These are phyloP conservation scores for Solanum neorickii DNA, from an alignment of 257 asterid species.

Conservation along the genomic window DNA sequence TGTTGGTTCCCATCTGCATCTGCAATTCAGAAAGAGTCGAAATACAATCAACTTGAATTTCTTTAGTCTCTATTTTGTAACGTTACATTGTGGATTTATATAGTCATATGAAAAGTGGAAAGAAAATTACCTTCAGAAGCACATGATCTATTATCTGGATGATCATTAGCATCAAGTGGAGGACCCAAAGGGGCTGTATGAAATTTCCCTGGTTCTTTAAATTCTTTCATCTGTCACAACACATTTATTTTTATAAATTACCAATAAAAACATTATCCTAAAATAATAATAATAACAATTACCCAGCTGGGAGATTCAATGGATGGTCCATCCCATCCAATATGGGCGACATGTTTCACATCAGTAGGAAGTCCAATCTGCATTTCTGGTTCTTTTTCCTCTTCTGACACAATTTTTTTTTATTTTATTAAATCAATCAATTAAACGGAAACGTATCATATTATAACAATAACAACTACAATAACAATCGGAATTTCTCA, in stretches of 20 bases:
- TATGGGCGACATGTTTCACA: constrained; percentile 54
- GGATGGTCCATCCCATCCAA: constrained; percentile 48
- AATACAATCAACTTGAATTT: neutral
- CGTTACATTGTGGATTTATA: neutral
- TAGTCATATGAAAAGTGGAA: neutral
- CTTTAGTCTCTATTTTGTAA: neutral
- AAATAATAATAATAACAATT: neutral
- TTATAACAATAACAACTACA: neutral
- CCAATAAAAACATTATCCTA: neutral
- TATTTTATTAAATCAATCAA: neutral
- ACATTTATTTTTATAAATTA: neutral
- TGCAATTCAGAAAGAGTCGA: neutral
- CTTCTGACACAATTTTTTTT: neutral
- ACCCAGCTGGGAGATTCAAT: constrained; percentile 8
- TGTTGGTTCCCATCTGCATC: constrained; percentile 23
- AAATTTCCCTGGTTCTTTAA: neutral
- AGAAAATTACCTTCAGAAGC: neutral
- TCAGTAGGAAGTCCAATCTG: constrained; percentile 59
- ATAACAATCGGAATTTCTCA: neutral
- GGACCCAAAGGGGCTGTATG: constrained; percentile 4
- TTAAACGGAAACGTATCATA: neutral
- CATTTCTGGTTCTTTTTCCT: constrained; percentile 32
- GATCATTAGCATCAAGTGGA: neutral
- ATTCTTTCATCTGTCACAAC: constrained; percentile 10
- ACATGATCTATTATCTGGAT: neutral